Base-by-base conservation (phyloP, 345 rosid species). In the Anacardium occidentale region DNA sequence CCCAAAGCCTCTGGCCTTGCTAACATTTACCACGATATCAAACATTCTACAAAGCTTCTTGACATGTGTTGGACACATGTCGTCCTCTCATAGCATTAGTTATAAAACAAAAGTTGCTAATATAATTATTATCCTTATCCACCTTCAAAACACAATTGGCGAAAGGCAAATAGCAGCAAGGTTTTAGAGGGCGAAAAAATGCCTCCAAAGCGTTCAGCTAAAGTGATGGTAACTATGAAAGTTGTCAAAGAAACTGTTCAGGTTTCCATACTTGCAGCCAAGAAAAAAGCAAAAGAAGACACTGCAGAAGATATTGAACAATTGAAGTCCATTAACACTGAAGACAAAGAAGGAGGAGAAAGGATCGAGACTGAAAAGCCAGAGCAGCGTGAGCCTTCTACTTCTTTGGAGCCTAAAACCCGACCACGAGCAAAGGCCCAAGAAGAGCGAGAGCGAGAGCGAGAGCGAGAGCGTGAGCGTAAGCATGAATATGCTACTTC, bases 151-250 rank as follows among this genome's bases (percentile, higher is more conserved):
- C 40, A 37, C 40, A 5, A 32, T 44, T 64, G n/a, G 4, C 24
- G 37, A 24, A 22, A 47, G 15, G 0, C 24, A 51, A 66, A 3
- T 29, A 29, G 2, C 32, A 29, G 32, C 32, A 29, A 29, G 32
- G 32, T 34, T 40, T 13, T 2, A 53, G 34, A 7, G 32, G 5
- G 12, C 0, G 10, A 45, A 17, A 55, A 18, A 55, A 88, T 86
- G 92, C 84, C 90, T 58, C 90, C 86, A 58, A 81, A 72, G 76
- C 73, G 85, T 8, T 29, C 62, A 58, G 57, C 74, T 11, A 73
- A 65, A 72, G 58, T 78, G 3, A 79, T 75, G 60, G 42, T 81
- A 65, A 84, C 87, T 7, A 85, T 34, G 72, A 84, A 74, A 72
- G 76, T 86, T 17, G 77, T 85, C 0, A 13, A 62, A 58, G 85